These are phyloP conservation scores for Tephrocybe sp. DNA, from an alignment of 768 basidiomycete genomes.

Conservation along the genomic window DNA sequence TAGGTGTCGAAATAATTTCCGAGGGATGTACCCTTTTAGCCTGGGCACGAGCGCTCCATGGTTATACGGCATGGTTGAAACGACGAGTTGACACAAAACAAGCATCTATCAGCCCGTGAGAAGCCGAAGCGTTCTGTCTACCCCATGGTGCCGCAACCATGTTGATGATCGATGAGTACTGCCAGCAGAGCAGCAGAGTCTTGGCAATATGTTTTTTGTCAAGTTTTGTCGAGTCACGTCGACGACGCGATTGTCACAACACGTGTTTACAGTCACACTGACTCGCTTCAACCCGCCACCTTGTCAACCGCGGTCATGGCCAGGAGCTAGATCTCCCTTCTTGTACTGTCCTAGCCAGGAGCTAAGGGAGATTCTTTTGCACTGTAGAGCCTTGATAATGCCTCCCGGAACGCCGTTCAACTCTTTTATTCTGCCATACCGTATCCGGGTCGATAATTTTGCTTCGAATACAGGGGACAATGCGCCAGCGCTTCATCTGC, in stretches of 20 bases:
- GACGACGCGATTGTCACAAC: background rate
- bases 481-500: slow-evolving; percentile 60
- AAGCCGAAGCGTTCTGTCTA: too few species aligned
- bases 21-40: too few species aligned
- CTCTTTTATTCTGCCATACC: slow-evolving; percentile 75
- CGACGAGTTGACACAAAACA: too few species aligned
- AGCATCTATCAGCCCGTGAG: too few species aligned
- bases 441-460: slow-evolving; percentile 87
- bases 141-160: too few species aligned
- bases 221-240: too few species aligned
- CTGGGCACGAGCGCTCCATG: too few species aligned
- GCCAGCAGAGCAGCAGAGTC: too few species aligned
- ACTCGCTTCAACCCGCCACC: background rate
- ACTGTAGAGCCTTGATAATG: slow-evolving; percentile 38
- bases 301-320: slow-evolving; percentile 4
- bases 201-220: too few species aligned
- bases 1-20: too few species aligned
- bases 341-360: background rate
- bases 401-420: slow-evolving; percentile 75
- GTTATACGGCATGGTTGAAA: too few species aligned
- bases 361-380: background rate
- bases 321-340: background rate
- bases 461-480: slow-evolving; percentile 35
- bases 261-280: slow-evolving; percentile 2
- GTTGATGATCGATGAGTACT: too few species aligned